These are phyloP conservation scores for Chlamydomonas reinhardtii DNA, from an alignment of 163 green algal genomes.

Conservation along the genomic window DNA sequence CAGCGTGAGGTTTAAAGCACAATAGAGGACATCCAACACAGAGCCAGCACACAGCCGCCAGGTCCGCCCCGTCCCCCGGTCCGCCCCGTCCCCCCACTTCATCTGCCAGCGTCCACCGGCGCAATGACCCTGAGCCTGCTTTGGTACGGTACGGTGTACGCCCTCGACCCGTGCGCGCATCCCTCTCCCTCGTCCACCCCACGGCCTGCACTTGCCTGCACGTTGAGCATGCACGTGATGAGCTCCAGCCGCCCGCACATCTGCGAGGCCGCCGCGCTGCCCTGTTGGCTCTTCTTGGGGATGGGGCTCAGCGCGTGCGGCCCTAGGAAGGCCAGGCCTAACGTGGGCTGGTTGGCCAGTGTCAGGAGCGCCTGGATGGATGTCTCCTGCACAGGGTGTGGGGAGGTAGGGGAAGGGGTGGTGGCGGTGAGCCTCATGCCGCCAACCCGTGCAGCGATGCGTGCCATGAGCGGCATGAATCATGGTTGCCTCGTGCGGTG, in stretches of 20 bases:
- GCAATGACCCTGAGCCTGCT: no score
- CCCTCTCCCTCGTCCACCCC: not conserved
- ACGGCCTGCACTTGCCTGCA: conserved; percentile 15
- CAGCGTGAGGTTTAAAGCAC: no score
- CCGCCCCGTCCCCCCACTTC: no score
- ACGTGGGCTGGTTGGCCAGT: conserved; percentile 32
- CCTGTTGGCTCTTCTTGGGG: conserved; percentile 47
- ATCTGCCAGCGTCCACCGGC: no score
- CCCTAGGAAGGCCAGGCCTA: conserved; percentile 44
- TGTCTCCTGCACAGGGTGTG: conserved; percentile 15
- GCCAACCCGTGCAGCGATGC: no score
- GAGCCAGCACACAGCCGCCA: no score
- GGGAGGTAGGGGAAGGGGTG: not conserved
- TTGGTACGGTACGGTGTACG: no score
- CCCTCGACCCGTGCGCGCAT: no score
- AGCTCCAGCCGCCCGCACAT: conserved; percentile 50
- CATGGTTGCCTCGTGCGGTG: no score
- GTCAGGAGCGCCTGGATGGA: conserved; percentile 50
- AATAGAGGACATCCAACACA: no score
- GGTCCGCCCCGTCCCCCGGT: no score
- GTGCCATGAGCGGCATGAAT: no score
- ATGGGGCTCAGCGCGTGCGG: conserved; percentile 35
- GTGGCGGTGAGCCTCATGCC: not conserved
- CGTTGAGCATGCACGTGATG: conserved; percentile 43
- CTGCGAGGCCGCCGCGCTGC: conserved; percentile 19